phyloP scores from a whole-genome alignment of 2,329 filamentous ascomycete genomes.

The Arthrocladium fulminans region DNA sequence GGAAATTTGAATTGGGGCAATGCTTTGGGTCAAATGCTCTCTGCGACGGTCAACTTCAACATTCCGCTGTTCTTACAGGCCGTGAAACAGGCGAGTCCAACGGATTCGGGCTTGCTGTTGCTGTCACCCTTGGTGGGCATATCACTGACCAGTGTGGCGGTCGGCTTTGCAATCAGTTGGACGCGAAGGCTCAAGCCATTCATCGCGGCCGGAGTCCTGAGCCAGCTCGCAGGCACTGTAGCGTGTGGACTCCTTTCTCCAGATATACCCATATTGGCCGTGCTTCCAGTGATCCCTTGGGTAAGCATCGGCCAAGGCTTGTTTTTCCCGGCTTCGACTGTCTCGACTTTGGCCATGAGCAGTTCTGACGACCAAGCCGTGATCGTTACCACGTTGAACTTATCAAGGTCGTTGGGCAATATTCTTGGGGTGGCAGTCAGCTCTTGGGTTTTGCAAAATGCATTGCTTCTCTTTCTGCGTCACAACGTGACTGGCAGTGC shows the following conservation, averaged over 20 bases:
- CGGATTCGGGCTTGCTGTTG: conserved; percentile 58
- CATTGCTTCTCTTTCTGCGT: conserved; percentile 16
- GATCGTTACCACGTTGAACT: conserved; percentile 25
- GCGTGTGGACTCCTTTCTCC: conserved; percentile 29
- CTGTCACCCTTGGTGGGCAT: conserved; percentile 48
- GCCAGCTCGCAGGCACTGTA: conserved; percentile 29
- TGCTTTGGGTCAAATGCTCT: conserved; percentile 39
- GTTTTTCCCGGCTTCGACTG: conserved; percentile 33
- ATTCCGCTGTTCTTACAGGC: conserved; percentile 64
- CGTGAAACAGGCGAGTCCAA: conserved; percentile 56
- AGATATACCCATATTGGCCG: conserved; percentile 32
- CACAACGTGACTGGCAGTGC: conserved; percentile 9
- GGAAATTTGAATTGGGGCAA: conserved; percentile 52
- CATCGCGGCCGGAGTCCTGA: conserved; percentile 31
- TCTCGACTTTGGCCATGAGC: conserved; percentile 35
- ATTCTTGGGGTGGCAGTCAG: conserved; percentile 21
- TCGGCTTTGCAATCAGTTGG: conserved; percentile 37
- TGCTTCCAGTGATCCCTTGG: conserved; percentile 34
- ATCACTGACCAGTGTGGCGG: conserved; percentile 33
- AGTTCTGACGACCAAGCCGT: conserved; percentile 38
- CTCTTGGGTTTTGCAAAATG: conserved; percentile 21
- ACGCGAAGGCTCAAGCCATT: conserved; percentile 36
- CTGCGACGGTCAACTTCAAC: conserved; percentile 52
- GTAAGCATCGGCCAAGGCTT: conserved; percentile 35
- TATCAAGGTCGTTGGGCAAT: conserved; percentile 16